Percentiles rank a stretch among this genome's conserved stretches.
phyloP scores from a whole-genome alignment of 805 yeast genomes.

The Millerago galiae region DNA sequence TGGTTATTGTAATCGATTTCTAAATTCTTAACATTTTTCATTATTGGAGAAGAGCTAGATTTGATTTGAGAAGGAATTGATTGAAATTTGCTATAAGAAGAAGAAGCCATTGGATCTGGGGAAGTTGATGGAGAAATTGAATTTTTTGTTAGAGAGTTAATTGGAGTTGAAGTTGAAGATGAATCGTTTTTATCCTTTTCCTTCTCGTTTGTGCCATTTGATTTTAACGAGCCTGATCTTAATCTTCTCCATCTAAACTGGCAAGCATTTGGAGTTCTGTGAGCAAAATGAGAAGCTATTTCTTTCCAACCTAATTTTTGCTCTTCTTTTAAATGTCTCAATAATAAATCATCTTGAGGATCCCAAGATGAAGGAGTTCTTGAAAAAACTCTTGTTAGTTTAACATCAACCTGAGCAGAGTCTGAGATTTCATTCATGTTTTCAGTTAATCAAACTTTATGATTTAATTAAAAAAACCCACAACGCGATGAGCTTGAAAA shows the following conservation, averaged over 20 bases:
- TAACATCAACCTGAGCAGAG: conserved; percentile 18
- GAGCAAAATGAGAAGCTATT: conserved; percentile 69
- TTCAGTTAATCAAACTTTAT: no score
- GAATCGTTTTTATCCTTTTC: background rate
- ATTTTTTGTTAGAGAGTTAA: background rate
- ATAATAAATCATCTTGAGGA: conserved; percentile 63
- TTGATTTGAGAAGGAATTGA: conserved; percentile 4
- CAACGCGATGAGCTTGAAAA: conserved; percentile 7
- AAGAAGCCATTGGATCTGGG: conserved; percentile 4
- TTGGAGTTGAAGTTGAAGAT: conserved; percentile 13
- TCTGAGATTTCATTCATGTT: conserved; percentile 16
- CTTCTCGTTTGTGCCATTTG: conserved; percentile 8
- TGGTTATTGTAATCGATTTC: conserved; percentile 3
- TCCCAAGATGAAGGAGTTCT: conserved; percentile 64
- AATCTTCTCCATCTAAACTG: conserved; percentile 85
- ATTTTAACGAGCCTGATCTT: conserved; percentile 36
- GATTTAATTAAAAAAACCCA: background rate
- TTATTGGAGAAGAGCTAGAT: background rate
- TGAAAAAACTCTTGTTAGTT: conserved; percentile 22
- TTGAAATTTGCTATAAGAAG: conserved; percentile 8
- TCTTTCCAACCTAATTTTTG: conserved; percentile 88
- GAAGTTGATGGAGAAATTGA: conserved; percentile 5
- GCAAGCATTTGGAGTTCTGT: conserved; percentile 84
- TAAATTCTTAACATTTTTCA: background rate
- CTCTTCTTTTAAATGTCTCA: conserved; percentile 73